Evolutionary conservation across 139 green algal genomes (phyloP).

Genomic region (Picochlorum costavermella): DNA sequence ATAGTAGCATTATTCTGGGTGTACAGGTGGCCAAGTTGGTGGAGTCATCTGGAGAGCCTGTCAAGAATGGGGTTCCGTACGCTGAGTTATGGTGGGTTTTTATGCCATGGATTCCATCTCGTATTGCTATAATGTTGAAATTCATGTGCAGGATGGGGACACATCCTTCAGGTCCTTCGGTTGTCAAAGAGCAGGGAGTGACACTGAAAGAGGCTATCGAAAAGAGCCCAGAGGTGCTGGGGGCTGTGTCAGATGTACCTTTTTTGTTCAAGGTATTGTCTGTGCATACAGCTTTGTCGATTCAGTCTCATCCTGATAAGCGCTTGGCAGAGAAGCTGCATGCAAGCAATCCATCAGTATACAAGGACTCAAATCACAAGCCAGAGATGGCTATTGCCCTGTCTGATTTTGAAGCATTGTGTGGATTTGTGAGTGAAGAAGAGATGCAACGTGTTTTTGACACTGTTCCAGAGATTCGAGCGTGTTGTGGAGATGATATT

Average conservation of each 20-base stretch:
- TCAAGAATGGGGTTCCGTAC: constrained; percentile 71
- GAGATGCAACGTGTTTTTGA: constrained; percentile 48
- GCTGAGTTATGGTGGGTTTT: constrained; percentile 85
- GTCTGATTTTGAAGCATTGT: constrained; percentile 84
- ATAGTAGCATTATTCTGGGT: too few relatives aligned
- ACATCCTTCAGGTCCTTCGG: constrained; percentile 77
- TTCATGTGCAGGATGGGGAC: constrained; percentile 77
- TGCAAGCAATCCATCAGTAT: constrained; percentile 66
- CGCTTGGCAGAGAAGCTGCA: constrained; percentile 81
- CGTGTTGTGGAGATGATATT: constrained; percentile 19
- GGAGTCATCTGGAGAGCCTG: constrained; percentile 38
- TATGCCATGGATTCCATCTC: not conserved
- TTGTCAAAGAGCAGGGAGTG: constrained; percentile 31
- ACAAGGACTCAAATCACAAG: constrained; percentile 98
- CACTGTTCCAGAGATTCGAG: constrained; percentile 42
- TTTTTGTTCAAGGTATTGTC: constrained; percentile 98
- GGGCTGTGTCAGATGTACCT: constrained; percentile 48
- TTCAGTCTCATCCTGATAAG: constrained; percentile 98
- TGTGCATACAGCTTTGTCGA: constrained; percentile 89
- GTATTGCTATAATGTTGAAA: not conserved
- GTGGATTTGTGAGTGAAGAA: constrained; percentile 62
- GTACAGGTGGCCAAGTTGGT: constrained; percentile 69
- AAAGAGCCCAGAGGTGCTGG: constrained; percentile 59
- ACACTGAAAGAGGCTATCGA: constrained; percentile 58
- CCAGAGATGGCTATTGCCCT: constrained; percentile 96